Evolutionary conservation across 2,329 filamentous ascomycete genomes (phyloP), one percentile per base, ranked within the genome.

Genomic region (Huntiella omanensis): DNA sequence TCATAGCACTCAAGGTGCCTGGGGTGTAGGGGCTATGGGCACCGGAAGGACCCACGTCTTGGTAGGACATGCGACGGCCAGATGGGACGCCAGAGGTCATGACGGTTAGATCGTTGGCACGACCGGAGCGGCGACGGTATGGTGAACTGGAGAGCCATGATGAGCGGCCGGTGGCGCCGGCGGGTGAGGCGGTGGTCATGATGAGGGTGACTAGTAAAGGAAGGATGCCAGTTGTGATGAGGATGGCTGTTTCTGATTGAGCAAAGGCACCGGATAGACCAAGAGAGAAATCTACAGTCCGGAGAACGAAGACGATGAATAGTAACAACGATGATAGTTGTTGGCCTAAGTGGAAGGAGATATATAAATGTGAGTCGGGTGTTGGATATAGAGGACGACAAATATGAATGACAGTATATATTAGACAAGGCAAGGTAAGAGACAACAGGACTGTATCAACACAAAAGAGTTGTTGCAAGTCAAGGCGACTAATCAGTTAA

Each of bases 141-240:
- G 44, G 49, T 1, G 63, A 59, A 2, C 62, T 62, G 2, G 63
- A 66, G 11, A 58, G 52, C n/a, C 55, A 54, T 64, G 66, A 67
- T 4, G 62, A 58, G 1, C 51, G 47, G 2, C 62, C 60, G 42
- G 68, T 67, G 0, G 60, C 61, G 5, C 53, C 51, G 0, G 64
- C 64, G 0, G 63, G 64, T 3, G 64, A 61, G 28, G 60, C 56
- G 1, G 57, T 43, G 1, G 59, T 58, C 5, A 68, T 52, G 8
- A 66, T 53, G 5, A 60, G 46, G 39, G 56, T 56, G 6, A 59
- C 55, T 3, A 63, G 35, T 12, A 68, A 55, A 6, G 66, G 61
- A 3, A 66, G 40, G n/a, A 58, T 54, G 38, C 64, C 64, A 52
- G 64, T 59, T 37, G 67, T 53, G 5, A 67, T 51, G 52, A 66